Conservation (phyloP, 148 eudicot genomes). For the Limonium bicolor region DNA sequence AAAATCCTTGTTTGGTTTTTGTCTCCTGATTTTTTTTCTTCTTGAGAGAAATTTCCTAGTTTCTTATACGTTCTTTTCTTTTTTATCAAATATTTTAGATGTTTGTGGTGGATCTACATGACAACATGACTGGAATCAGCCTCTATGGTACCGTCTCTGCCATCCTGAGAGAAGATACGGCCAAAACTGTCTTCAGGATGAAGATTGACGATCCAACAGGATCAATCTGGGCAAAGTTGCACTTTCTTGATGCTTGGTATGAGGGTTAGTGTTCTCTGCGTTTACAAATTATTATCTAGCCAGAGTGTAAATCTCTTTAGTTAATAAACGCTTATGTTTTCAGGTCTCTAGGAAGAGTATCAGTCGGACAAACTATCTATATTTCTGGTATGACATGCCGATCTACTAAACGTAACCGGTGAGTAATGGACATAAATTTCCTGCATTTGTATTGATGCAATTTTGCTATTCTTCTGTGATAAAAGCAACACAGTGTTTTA, state of each 20-base stretch:
- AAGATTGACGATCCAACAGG: conserved; percentile 71
- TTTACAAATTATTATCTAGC: neutral
- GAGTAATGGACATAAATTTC: too few relatives aligned
- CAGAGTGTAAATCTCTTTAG: neutral
- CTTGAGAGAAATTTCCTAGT: too few relatives aligned
- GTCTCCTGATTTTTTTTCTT: too few relatives aligned
- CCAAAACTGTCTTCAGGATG: conserved; percentile 27
- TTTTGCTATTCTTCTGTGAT: too few relatives aligned
- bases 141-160: conserved; percentile 58
- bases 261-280: neutral
- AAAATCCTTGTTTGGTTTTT: too few relatives aligned
- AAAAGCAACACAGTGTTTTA: too few relatives aligned
- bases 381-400: conserved; percentile 68
- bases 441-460: too few relatives aligned
- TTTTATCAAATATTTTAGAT: too few relatives aligned
- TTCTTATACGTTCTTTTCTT: too few relatives aligned
- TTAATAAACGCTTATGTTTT: conserved; percentile 2
- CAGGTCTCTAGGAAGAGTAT: conserved; percentile 85
- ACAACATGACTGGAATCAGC: conserved; percentile 90
- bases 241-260: conserved; percentile 62
- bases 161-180: conserved; percentile 30
- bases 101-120: conserved; percentile 55
- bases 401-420: conserved; percentile 44
- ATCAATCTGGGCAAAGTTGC: conserved; percentile 58
- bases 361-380: conserved; percentile 59